Base-by-base conservation (phyloP, 805 yeast genomes). In the Metschnikowia kofuensis region DNA sequence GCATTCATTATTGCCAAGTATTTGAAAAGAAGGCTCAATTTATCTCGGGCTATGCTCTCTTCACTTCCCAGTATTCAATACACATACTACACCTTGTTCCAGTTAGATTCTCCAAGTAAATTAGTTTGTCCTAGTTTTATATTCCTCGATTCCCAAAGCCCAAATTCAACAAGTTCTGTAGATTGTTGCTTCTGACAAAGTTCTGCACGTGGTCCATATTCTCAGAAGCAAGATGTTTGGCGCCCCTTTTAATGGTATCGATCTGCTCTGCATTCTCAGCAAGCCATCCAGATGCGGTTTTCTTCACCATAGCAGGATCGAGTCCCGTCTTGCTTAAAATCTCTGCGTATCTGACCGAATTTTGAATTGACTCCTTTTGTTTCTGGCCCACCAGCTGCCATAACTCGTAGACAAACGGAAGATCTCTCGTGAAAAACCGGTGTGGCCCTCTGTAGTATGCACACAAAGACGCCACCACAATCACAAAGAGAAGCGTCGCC, bases 401-500 rank as follows among this genome's bases (percentile, higher is more conserved):
- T 36, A 42, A 32, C 8, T 35, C 27, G 27, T 47, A 47, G 9
- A 42, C 11, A 31, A 47, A 34, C 16, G 50, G 50, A 30, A 47
- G 29, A 40, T 54, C 57, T 16, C 38, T 34, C 9, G 44, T 14
- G 38, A 54, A 43, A 38, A 54, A 53, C 14, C 47, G 37, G 40
- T 45, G 48, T 8, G 42, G 41, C 12, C 58, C 58, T 7, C 58
- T 45, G 13, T 48, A 21, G 38, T 54, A 54, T 3, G 52, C 38
- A 16, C 45, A 44, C 26, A 44, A 27, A 3, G 39, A 38, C 31
- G 40, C 14, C 12, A 39, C 12, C 7, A 42, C 28, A n/a, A 44
- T 29, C 15, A 38, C 16, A 16, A 42, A 35, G 16, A 49, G 27
- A 2, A 54, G 9, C 6, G 34, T 39, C 14, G 44, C 49, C 40